These are phyloP conservation scores for Hansenula sp. DNA, from an alignment of 1,139 yeast species.

Conservation along the genomic window DNA sequence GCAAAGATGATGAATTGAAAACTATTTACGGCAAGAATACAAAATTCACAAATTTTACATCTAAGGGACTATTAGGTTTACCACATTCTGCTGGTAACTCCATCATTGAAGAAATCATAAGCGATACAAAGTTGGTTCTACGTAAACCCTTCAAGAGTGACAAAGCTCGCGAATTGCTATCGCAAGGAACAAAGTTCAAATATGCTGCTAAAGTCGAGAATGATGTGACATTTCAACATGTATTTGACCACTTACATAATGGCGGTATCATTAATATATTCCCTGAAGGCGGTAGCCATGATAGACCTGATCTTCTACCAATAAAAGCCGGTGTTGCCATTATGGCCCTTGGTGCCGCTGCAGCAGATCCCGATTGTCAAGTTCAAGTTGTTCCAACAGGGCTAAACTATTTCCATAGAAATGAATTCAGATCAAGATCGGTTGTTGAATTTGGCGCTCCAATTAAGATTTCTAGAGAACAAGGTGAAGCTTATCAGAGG, in stretches of 20 bases:
- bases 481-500: conserved; percentile 50
- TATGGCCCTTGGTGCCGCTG: conserved; percentile 76
- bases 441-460: conserved; percentile 76
- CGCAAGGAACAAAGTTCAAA: conserved; percentile 48
- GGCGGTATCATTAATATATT: conserved; percentile 65
- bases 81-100: conserved; percentile 57
- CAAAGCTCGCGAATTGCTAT: conserved; percentile 35
- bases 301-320: conserved; percentile 68
- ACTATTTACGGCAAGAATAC: conserved; percentile 44
- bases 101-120: conserved; percentile 46
- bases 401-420: conserved; percentile 72
- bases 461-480: conserved; percentile 47
- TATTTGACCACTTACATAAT: conserved; percentile 54
- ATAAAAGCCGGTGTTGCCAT: conserved; percentile 79
- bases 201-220: conserved; percentile 65
- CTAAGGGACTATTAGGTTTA: conserved; percentile 59
- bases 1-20: conserved; percentile 31
- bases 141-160: conserved; percentile 44
- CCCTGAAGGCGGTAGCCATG: conserved; percentile 86
- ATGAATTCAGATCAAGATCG: conserved; percentile 73
- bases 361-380: conserved; percentile 49
- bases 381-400: conserved; percentile 73
- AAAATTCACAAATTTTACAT: conserved; percentile 37
- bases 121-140: conserved; percentile 49
- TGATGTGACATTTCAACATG: conserved; percentile 54